Percentiles rank a stretch among this genome's conserved stretches.
These are phyloP conservation scores for Metschnikowia gruessii DNA, from an alignment of 805 yeast species.

Conservation along the genomic window DNA sequence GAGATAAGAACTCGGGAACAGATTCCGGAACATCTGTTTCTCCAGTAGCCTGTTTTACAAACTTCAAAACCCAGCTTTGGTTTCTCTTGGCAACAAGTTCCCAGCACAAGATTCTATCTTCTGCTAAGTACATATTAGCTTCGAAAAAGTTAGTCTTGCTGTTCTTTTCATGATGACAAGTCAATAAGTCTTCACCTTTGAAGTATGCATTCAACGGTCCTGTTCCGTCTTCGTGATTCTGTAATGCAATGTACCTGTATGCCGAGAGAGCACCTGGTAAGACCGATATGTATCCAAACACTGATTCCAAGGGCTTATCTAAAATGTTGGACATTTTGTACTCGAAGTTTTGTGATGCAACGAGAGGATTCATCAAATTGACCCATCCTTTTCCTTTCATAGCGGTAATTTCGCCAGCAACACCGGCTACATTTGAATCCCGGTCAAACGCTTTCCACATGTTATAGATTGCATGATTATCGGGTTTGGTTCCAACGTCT, in stretches of 20 bases:
- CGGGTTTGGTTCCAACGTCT: slow-evolving; percentile 99
- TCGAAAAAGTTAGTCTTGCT: slow-evolving; percentile 76
- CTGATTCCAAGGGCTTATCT: slow-evolving; percentile 91
- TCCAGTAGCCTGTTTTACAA: slow-evolving; percentile 31
- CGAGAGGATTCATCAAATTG: slow-evolving; percentile 82
- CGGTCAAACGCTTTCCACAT: slow-evolving; percentile 97
- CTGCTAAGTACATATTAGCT: slow-evolving; percentile 55
- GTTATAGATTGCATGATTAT: slow-evolving; percentile 80
- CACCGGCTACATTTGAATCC: slow-evolving; percentile 97
- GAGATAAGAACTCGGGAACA: slow-evolving; percentile 27
- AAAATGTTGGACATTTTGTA: slow-evolving; percentile 95
- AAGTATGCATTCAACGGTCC: slow-evolving; percentile 90
- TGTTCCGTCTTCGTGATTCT: slow-evolving; percentile 82
- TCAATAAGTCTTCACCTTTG: slow-evolving; percentile 68
- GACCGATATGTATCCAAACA: slow-evolving; percentile 89
- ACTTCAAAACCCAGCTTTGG: slow-evolving; percentile 30
- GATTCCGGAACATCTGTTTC: slow-evolving; percentile 32
- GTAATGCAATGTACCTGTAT: slow-evolving; percentile 82
- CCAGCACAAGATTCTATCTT: slow-evolving; percentile 32
- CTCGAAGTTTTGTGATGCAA: slow-evolving; percentile 95
- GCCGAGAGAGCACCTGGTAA: slow-evolving; percentile 96
- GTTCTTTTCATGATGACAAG: slow-evolving; percentile 27
- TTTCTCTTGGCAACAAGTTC: slow-evolving; percentile 27
- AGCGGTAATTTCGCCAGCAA: slow-evolving; percentile 96
- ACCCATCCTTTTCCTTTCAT: slow-evolving; percentile 88